phyloP scores from a whole-genome alignment of 306 rosid species.

The Prosopis cineraria region DNA sequence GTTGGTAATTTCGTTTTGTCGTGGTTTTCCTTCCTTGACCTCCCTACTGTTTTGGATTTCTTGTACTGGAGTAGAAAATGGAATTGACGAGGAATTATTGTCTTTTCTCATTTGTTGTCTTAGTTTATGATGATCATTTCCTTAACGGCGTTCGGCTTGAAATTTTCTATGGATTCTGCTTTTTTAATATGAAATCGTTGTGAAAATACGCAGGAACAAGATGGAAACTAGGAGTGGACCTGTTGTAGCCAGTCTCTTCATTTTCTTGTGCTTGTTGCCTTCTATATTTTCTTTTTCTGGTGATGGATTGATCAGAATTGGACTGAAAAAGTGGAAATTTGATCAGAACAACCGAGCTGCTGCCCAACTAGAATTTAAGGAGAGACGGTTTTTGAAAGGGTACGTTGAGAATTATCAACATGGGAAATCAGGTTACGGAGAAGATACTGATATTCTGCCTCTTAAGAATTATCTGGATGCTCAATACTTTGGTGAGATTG shows the following conservation, averaged over 20 bases:
- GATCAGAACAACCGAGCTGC: constrained; percentile 52
- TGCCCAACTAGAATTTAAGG: constrained; percentile 45
- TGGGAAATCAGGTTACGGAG: background rate
- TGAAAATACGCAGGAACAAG: background rate
- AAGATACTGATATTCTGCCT: constrained; percentile 51
- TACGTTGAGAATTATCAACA: background rate
- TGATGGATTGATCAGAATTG: constrained; percentile 55
- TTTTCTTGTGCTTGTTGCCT: constrained; percentile 7
- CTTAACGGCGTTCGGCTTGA: background rate
- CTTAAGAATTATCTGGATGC: constrained; percentile 90
- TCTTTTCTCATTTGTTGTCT: background rate
- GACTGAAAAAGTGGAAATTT: constrained; percentile 52
- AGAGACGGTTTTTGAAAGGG: constrained; percentile 34
- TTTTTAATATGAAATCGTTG: background rate
- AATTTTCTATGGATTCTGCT: background rate
- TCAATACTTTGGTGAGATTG: constrained; percentile 91
- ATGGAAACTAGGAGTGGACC: constrained; percentile 5
- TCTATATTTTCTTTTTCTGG: constrained; percentile 43
- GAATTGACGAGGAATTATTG: too few species aligned
- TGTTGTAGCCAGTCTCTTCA: background rate
- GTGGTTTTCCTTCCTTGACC: background rate
- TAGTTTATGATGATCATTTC: background rate
- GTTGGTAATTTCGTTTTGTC: background rate
- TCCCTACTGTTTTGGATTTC: background rate
- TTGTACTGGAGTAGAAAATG: background rate